Evolutionary conservation across 768 basidiomycete species (phyloP).

Genomic region (Hygrophorus russula): DNA sequence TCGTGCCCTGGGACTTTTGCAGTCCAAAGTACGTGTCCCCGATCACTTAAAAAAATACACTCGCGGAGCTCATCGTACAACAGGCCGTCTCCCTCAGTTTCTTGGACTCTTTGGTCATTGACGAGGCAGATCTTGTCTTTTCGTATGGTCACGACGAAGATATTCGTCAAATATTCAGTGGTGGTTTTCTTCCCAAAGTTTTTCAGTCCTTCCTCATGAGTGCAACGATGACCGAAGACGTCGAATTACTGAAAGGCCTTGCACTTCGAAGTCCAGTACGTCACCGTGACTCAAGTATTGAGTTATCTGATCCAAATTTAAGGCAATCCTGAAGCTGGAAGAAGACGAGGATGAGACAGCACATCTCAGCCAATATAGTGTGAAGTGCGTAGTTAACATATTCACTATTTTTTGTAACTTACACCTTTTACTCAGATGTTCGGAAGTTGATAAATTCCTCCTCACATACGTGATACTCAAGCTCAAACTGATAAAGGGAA

Average conservation of each 20-base stretch:
- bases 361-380: slow-evolving; percentile 76
- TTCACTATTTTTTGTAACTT: background rate
- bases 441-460: slow-evolving; percentile 96
- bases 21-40: slow-evolving; percentile 45
- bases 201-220: slow-evolving; percentile 95
- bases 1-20: slow-evolving; percentile 52
- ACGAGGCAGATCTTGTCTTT: slow-evolving; percentile 94
- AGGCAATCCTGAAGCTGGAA: slow-evolving; percentile 82
- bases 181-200: slow-evolving; percentile 63
- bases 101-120: slow-evolving; percentile 84
- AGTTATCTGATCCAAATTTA: slow-evolving; percentile 2
- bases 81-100: slow-evolving; percentile 55
- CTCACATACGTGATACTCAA: slow-evolving; percentile 94
- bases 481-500: slow-evolving; percentile 89
- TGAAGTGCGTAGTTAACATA: slow-evolving; percentile 37
- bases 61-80: background rate
- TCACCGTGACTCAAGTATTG: slow-evolving; percentile 6
- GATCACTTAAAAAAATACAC: background rate
- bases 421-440: slow-evolving; percentile 38
- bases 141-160: slow-evolving; percentile 96
- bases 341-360: slow-evolving; percentile 79
- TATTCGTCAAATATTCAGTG: slow-evolving; percentile 58
- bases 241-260: slow-evolving; percentile 83
- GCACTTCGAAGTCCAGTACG: slow-evolving; percentile 79
- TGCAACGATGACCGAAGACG: slow-evolving; percentile 95